phyloP scores from a whole-genome alignment of 768 basidiomycete genomes.

The Mycena haematopus region DNA sequence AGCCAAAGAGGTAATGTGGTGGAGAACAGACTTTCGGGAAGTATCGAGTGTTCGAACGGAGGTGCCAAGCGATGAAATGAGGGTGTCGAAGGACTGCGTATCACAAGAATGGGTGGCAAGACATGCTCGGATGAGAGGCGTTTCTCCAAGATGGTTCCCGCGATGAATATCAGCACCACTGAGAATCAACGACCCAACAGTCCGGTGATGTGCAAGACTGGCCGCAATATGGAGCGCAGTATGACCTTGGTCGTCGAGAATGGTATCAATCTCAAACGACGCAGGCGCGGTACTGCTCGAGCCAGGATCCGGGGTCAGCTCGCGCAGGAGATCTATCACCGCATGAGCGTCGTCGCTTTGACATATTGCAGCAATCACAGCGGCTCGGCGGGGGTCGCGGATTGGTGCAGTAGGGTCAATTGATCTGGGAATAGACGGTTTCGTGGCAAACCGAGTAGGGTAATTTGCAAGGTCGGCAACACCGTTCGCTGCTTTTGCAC shows the following conservation, averaged over 20 bases:
- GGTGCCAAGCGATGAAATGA: constrained; percentile 68
- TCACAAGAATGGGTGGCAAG: constrained; percentile 89
- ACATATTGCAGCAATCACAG: constrained; percentile 70
- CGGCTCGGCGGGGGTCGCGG: constrained; percentile 62
- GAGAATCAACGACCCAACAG: constrained; percentile 72
- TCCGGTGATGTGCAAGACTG: constrained; percentile 75
- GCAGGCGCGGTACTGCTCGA: constrained; percentile 34
- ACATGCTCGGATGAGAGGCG: constrained; percentile 90
- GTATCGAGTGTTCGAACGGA: constrained; percentile 91
- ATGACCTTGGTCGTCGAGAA: constrained; percentile 94
- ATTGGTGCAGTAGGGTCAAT: constrained; percentile 61
- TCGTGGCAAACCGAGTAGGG: constrained; percentile 70
- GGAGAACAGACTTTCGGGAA: constrained; percentile 83
- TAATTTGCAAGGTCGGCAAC: constrained; percentile 50
- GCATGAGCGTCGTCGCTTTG: constrained; percentile 70
- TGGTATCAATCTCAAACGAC: constrained; percentile 73
- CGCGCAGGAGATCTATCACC: constrained; percentile 70
- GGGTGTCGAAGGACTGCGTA: constrained; percentile 69
- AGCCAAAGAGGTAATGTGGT: constrained; percentile 90
- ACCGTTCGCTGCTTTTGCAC: constrained; percentile 49
- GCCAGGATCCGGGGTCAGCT: constrained; percentile 56
- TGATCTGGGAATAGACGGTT: constrained; percentile 58
- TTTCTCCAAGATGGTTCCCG: constrained; percentile 94
- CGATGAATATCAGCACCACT: constrained; percentile 87
- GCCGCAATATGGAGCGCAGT: constrained; percentile 94